Base-by-base conservation (phyloP, 1,139 yeast species). In the Petasospora fabianii region DNA sequence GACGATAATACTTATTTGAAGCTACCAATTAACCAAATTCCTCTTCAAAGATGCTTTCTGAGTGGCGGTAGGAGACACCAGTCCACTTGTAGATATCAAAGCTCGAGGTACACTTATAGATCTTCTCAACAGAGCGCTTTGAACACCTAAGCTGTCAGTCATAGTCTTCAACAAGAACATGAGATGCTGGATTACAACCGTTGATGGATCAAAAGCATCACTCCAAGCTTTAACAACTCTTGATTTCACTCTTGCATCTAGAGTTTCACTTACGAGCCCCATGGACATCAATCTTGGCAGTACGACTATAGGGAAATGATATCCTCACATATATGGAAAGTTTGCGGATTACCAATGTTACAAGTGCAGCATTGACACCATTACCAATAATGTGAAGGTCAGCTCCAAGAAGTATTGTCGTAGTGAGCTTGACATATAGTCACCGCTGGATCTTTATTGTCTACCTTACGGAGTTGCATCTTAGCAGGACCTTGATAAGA, bases 301-400 rank as follows among this genome's bases (percentile, higher is more conserved):
- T 64, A 33, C 70, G 57, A 17, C 74, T 74, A 41, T 31, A 73
- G 71, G 12, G 69, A 59, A 41, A 69, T 64, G 32, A 69, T 57
- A 16, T 65, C 65, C 50, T 69, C 65, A 48, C 74, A 69, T 14
- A 69, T 57, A 48, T 68, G 64, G 53, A 70, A 70, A 9, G 75
- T 66, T 16, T 51, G 53, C n/a, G 74, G 71, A 24, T 69, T 53
- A 43, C 75, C 75, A 26, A 69, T 74, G 72, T 67, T 50, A 70
- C 75, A 44, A 69, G 68, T 15, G 75, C 75, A 35, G 67, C 74
- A 49, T 69, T 73, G n/a, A 68, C 73, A 49, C 74, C 73, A 35
- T 75, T 75, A 36, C 64, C 65, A 34, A 65, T 47, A 38, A 71
- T 70, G 47, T 71, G 76, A 32, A 71, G 53, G 47, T 71, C 77